Evolutionary conservation across 257 asterid species (phyloP).

Genomic region (Anisodus acutangulus): DNA sequence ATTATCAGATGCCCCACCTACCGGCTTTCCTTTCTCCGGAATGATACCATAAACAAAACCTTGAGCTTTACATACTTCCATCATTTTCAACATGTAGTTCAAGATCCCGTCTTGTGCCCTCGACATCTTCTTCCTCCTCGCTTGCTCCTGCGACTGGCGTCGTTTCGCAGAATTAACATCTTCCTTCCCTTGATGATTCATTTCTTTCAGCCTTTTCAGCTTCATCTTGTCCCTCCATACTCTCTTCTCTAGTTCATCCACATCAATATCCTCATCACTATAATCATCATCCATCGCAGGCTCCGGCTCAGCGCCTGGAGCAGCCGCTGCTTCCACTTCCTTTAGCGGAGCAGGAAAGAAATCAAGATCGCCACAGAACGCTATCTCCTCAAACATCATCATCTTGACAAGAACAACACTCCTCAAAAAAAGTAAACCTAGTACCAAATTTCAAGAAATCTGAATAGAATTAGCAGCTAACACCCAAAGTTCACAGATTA

Average conservation of each 20-base stretch:
- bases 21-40: conserved; percentile 38
- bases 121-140: conserved; percentile 42
- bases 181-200: conserved; percentile 29
- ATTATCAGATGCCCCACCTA: conserved; percentile 35
- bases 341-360: conserved; percentile 21
- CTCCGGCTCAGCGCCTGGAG: neutral
- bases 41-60: conserved; percentile 37
- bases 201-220: conserved; percentile 35
- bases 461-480: conserved; percentile 10
- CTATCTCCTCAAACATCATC: conserved; percentile 40
- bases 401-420: conserved; percentile 4
- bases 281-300: conserved; percentile 33
- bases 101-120: conserved; percentile 42
- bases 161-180: conserved; percentile 25
- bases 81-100: conserved; percentile 40
- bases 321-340: conserved; percentile 27
- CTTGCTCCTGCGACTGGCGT: conserved; percentile 36
- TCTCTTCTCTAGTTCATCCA: conserved; percentile 39
- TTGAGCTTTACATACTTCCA: conserved; percentile 38
- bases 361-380: conserved; percentile 36
- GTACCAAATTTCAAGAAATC: neutral
- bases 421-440: neutral
- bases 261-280: conserved; percentile 39
- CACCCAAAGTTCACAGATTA: neutral
- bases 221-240: conserved; percentile 38